Evolutionary conservation across 106 monocot genomes (phyloP), one percentile per base, ranked within the genome.

Genomic region (Alisma plantagoaquatica): DNA sequence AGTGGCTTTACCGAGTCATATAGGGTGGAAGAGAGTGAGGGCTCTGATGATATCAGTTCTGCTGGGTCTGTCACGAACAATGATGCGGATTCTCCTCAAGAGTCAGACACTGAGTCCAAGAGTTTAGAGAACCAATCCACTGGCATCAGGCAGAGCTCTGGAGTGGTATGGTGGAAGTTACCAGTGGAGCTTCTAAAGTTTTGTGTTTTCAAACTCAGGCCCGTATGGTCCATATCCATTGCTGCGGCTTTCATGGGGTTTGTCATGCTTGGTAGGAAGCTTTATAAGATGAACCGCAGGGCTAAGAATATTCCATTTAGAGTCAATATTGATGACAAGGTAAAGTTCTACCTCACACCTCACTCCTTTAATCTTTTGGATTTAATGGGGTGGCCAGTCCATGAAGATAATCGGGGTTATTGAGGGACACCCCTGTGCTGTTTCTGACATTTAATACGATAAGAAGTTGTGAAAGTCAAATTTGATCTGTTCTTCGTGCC

Each of bases 161-260:
- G 35, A 23, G 28, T 64, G 31, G 59, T 51, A 41, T 82, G 87
- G 87, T 78, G 81, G 81, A 87, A 75, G 66, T 33, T 75, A 54
- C 82, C 78, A 10, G 18, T 82, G 57, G 78, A 82, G 49, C 26
- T 82, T 5, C 23, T 87, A 16, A 81, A 70, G 25, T 53, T 75
- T 24, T 73, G 24, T 27, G 69, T 44, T 48, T 67, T 54, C 23
- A 78, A 54, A 66, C 53, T 64, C 28, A 78, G 66, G 59, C 75
- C 75, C 7, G 43, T 75, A 54, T 82, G 77, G 81, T 72, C 75
- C 21, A 47, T 87, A 55, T 51, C 77, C 0, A 41, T 81, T 10
- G 78, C 66, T 18, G 81, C 75, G 0, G 81, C 78, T 0, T 10
- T 87, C 3, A 14, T 87, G 23, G 87, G 78, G 50, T 27, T 73